Evolutionary conservation across 2,329 filamentous ascomycete species (phyloP).

Genomic region (Penicillium sp.): DNA sequence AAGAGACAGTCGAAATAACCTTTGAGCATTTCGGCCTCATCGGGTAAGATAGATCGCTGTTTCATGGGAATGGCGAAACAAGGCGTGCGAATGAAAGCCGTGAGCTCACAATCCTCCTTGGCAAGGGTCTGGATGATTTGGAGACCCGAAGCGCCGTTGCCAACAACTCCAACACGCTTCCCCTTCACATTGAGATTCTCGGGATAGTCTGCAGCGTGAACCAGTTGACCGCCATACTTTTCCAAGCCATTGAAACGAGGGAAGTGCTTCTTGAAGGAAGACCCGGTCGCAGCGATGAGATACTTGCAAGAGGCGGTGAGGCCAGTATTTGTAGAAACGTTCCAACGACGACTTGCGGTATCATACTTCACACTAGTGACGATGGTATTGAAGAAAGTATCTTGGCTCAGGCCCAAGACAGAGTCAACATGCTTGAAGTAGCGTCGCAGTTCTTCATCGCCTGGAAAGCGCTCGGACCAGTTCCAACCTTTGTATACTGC

Average conservation of each 20-base stretch:
- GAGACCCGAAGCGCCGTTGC: conserved; percentile 20
- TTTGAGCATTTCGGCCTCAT: conserved; percentile 52
- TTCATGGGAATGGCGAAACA: conserved; percentile 65
- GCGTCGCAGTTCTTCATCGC: conserved; percentile 39
- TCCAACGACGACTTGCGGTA: conserved; percentile 41
- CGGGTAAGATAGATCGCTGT: conserved; percentile 46
- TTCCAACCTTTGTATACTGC: conserved; percentile 48
- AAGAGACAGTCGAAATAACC: conserved; percentile 53
- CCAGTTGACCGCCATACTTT: conserved; percentile 50
- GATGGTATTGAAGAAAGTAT: conserved; percentile 47
- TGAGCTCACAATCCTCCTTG: conserved; percentile 23
- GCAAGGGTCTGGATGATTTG: conserved; percentile 18
- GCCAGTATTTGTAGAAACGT: conserved; percentile 45
- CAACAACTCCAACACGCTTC: conserved; percentile 18
- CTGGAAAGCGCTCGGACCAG: conserved; percentile 39
- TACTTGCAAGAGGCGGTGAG: conserved; percentile 41
- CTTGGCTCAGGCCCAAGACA: conserved; percentile 45
- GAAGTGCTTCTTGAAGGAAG: conserved; percentile 37
- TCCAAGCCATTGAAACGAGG: conserved; percentile 36
- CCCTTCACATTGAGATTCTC: conserved; percentile 10
- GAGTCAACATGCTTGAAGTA: conserved; percentile 53
- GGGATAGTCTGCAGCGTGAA: conserved; percentile 58
- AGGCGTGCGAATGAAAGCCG: conserved; percentile 64
- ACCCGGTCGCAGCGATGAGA: conserved; percentile 49
- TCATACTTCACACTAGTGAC: conserved; percentile 46